These are phyloP conservation scores for Myxozyma udenii DNA, from an alignment of 805 yeast species.

Conservation along the genomic window DNA sequence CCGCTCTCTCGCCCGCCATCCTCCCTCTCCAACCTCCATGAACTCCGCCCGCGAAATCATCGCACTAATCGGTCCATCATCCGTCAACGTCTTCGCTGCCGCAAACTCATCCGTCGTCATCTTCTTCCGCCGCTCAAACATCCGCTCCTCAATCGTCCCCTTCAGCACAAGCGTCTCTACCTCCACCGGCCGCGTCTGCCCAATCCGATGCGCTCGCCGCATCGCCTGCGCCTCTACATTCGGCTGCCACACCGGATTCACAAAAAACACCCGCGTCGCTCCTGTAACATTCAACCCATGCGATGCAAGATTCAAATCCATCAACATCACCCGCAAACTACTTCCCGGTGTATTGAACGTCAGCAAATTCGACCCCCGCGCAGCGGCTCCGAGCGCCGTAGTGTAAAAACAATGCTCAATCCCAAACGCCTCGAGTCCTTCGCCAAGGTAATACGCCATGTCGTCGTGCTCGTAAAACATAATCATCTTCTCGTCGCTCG, in stretches of 20 bases:
- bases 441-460: constrained; percentile 64
- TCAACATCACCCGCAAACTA: constrained; percentile 44
- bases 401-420: constrained; percentile 62
- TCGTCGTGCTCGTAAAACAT: constrained; percentile 72
- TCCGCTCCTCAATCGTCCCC: constrained; percentile 66
- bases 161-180: constrained; percentile 66
- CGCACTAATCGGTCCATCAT: constrained; percentile 21
- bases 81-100: constrained; percentile 23
- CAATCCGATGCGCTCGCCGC: constrained; percentile 74
- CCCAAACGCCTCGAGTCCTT: constrained; percentile 60
- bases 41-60: constrained; percentile 17
- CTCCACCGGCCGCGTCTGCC: constrained; percentile 57
- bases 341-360: constrained; percentile 43
- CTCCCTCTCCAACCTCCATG: constrained; percentile 4
- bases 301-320: constrained; percentile 66
- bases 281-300: constrained; percentile 67
- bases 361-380: constrained; percentile 53
- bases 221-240: constrained; percentile 73
- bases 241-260: constrained; percentile 70
- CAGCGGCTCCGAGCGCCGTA: constrained; percentile 50
- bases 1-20: neutral
- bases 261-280: constrained; percentile 66
- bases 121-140: constrained; percentile 43
- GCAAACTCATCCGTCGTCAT: constrained; percentile 25
- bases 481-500: constrained; percentile 48